Base-by-base conservation (phyloP, 1,284 basidiomycete species). In the Polyporus tsugae region DNA sequence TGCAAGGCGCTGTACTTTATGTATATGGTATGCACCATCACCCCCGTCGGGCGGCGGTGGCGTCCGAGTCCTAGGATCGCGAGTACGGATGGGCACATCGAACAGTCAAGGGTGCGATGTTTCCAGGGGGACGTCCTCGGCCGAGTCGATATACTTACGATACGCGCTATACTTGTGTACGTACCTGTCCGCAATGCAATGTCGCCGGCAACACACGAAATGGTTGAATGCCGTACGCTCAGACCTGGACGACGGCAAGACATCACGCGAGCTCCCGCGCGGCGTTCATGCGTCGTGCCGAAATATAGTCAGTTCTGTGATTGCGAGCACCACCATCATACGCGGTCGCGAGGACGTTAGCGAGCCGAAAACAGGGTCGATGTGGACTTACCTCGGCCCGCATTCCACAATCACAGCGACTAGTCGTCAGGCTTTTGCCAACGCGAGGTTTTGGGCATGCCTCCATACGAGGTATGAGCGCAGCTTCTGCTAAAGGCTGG, bases 151-250 rank as follows among this genome's bases (percentile, higher is more conserved):
- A 6, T 58, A 29, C 29, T 29, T 29, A 58, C 55, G 55, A 15
- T 29, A 6, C 55, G 35, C 35, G 52, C 52, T 17, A 15, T 29
- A 1, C 29, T 29, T 29, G 2, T 29, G 29, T 29, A 29, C 52
- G 29, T 29, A 29, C 52, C 10, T 25, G 46, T 10, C 46, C 46
- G 19, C 46, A 49, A 6, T 33, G 52, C 25, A 53, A 9, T 55
- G 29, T 55, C 52, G 52, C 52, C 52, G 52, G 52, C 33, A 55
- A 55, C 52, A 35, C 52, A 55, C 10, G 29, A 55, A 55, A 55
- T 55, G 52, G 15, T 35, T 29, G 52, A 6, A 35, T 55, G 52
- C 52, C 29, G 52, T 55, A 55, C 17, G 33, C 7, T 19, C 33
- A 6, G 55, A 10, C 29, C 35, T 38, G 36, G 55, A 58, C 19